A percentile compares a stretch with the other conserved stretches of the same genome.
phyloP scores from a whole-genome alignment of 495 filamentous ascomycete genomes.

The Tuber brumale region DNA sequence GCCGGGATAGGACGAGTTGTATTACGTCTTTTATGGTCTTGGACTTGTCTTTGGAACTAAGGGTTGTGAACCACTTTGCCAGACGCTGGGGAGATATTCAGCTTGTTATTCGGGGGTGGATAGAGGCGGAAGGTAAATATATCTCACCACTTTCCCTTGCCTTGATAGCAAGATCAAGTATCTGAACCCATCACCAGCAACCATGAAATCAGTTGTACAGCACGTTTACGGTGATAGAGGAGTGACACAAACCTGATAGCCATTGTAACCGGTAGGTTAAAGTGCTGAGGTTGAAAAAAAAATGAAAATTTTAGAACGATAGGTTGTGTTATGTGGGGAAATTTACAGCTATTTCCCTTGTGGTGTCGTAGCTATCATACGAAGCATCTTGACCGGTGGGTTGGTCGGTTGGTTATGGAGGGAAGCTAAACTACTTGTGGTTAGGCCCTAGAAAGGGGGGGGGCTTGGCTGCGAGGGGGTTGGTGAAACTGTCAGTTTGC shows the following conservation, averaged over 20 bases:
- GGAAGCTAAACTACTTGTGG: not conserved
- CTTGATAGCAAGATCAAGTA: slow-evolving; percentile 95
- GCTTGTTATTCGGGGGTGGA: slow-evolving; percentile 36
- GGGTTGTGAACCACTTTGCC: slow-evolving; percentile 98
- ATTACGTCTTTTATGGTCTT: slow-evolving; percentile 99
- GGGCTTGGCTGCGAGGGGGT: not conserved
- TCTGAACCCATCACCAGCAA: slow-evolving; percentile 47
- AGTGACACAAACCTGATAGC: slow-evolving; percentile 8
- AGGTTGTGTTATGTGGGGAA: not conserved
- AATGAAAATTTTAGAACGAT: not conserved
- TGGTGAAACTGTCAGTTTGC: not conserved
- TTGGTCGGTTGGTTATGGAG: not conserved
- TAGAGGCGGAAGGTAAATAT: slow-evolving; percentile 18
- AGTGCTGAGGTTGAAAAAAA: not conserved
- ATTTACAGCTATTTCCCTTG: not conserved
- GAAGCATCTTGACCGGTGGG: not conserved
- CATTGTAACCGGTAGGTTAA: not conserved
- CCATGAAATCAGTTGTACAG: not conserved
- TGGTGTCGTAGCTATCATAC: not conserved
- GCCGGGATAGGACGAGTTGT: slow-evolving; percentile 87
- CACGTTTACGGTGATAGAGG: not conserved
- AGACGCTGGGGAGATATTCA: slow-evolving; percentile 62
- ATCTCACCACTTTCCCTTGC: slow-evolving; percentile 93
- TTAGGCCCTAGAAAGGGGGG: not conserved
- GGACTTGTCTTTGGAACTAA: slow-evolving; percentile 96